Conservation (phyloP, 2,329 filamentous ascomycete species). For the Lasiodiplodia citricola region DNA sequence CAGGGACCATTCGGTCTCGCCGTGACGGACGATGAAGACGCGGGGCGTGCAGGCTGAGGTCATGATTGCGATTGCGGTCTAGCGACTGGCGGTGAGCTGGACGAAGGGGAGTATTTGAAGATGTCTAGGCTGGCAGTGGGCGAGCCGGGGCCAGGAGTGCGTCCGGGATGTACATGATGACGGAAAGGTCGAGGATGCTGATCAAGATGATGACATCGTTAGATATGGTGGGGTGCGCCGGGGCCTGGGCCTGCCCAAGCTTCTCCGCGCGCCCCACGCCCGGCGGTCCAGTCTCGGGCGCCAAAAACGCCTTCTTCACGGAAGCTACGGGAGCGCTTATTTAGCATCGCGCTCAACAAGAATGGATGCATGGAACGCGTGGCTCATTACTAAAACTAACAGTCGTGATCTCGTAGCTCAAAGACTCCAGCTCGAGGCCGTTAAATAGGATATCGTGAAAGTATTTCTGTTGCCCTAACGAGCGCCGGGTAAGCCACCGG, state of each 20-base stretch:
- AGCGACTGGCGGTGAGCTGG: background rate
- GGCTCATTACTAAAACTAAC: conserved; percentile 6
- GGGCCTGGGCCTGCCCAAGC: background rate
- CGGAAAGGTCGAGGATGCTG: conserved; percentile 1
- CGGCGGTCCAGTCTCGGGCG: background rate
- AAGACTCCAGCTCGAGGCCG: conserved; percentile 14
- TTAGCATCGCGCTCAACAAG: background rate
- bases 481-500: background rate
- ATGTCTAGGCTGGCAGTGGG: background rate
- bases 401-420: conserved; percentile 12
- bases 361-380: background rate
- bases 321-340: conserved; percentile 4
- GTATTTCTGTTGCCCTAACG: background rate
- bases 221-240: background rate
- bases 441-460: conserved; percentile 15
- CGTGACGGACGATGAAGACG: conserved; percentile 72
- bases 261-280: conserved; percentile 13
- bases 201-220: conserved; percentile 23
- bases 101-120: background rate
- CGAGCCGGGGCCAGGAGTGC: background rate
- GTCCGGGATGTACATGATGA: conserved; percentile 1
- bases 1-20: conserved; percentile 94
- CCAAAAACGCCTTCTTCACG: background rate
- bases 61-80: background rate
- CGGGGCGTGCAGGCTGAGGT: conserved; percentile 49